A percentile compares a stretch with the other conserved stretches of the same genome.
Conservation (phyloP, 805 yeast genomes). For the Hanseniaspora pseudoguilliermondii region DNA sequence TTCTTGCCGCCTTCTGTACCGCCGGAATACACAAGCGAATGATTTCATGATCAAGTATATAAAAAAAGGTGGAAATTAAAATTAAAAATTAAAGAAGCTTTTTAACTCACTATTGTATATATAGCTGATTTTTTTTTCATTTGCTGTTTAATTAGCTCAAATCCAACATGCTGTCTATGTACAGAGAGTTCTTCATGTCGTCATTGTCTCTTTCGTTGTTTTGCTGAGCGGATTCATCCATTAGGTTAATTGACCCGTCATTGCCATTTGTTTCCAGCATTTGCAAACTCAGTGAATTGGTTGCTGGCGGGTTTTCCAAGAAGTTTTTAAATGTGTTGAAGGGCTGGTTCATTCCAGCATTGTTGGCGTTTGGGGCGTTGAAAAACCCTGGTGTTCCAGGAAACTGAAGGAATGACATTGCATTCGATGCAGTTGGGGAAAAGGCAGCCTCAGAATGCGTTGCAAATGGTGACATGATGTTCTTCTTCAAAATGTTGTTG, state of each 20-base stretch:
- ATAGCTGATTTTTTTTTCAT: not conserved
- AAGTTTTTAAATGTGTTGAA: not conserved
- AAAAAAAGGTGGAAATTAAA: not conserved
- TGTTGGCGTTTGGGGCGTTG: not conserved
- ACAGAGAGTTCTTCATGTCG: constrained; percentile 8
- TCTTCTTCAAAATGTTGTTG: not conserved
- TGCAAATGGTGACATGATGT: not conserved
- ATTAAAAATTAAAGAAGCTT: not conserved
- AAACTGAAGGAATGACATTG: not conserved
- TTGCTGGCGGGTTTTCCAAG: not conserved
- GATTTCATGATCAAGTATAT: not conserved
- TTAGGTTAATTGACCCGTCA: not conserved
- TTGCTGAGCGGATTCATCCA: not conserved
- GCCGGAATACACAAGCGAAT: constrained; percentile 27
- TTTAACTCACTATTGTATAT: not conserved
- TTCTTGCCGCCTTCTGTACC: constrained; percentile 29
- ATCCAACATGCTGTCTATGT: constrained; percentile 11
- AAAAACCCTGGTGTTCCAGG: constrained; percentile 7
- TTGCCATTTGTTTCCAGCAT: not conserved
- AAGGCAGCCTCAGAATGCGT: not conserved
- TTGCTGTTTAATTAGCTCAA: not conserved
- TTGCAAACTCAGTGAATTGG: not conserved
- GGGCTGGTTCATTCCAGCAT: not conserved
- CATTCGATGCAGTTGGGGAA: constrained; percentile 9
- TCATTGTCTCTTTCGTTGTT: not conserved